Base-by-base conservation (phyloP, 805 yeast species). In the Metschnikowia santaceciliae region DNA sequence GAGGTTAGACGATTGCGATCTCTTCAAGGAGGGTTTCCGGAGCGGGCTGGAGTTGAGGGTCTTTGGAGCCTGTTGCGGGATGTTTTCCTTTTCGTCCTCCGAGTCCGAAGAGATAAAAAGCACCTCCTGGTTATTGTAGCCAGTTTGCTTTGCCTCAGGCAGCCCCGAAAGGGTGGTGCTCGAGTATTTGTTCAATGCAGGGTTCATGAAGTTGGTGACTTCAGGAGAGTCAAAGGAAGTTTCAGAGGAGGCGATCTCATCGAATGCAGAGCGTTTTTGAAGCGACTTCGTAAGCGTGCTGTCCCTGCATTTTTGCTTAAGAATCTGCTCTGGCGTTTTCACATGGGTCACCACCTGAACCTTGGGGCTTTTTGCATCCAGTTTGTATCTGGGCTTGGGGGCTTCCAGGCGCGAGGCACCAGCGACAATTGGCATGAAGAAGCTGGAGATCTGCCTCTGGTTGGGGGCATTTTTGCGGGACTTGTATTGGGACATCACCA, bases 151-250 rank as follows among this genome's bases (percentile, higher is more conserved):
- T 39, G 30, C 46, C 6, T 32, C 54, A 19, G 57, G 62, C 60
- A 46, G 64, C 42, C 52, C 61, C 42, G 49, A 47, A 22, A 51
- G 34, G 36, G 42, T 44, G 34, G 42, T 46, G 17, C 55, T 47
- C 14, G 54, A 40, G 23, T 47, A 44, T 32, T 45, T 50, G 32
- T 60, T 52, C 33, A 69, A 48, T 14, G 56, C 50, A 13, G 75
- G 74, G 49, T 66, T 71, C 46, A 66, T 57, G 58, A 72, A 72
- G 58, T 72, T 73, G 32, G 60, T 64, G 15, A 71, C 56, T 50
- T 71, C 76, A 0, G 71, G 67, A 4, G 74, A 67, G n/a, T 60
- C 72, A 47, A 67, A 64, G 1, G 77, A 71, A 6, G 72, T 70
- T 44, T 70, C 74, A 14, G 61, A 57, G 48, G 56, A 52, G 14